Evolutionary conservation across 1,139 yeast genomes (phyloP), one percentile per base, ranked within the genome.

Genomic region (Kodamaea sp.): DNA sequence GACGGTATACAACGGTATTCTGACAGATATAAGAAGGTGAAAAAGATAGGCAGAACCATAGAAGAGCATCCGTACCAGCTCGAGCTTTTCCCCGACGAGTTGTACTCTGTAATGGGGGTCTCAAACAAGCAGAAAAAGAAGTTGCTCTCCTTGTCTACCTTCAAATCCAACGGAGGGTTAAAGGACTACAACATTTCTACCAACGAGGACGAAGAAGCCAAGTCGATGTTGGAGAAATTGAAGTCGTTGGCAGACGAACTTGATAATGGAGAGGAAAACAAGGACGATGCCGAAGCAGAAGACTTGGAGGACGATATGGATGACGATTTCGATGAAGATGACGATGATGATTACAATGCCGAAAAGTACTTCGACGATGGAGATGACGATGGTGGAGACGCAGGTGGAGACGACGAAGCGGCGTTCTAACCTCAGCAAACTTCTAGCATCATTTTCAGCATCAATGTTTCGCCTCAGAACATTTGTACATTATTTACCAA

Each of bases 21-120:
- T 3, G 95, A 86, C 55, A 72, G 70, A 51, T 86, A 83, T 55
- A 70, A 83, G 46, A 83, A 83, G 53, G 81, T 78, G 43, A 76
- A 86, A 38, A 82, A 77, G 50, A 74, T 82, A n/a, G 92, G 92
- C 1, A 73, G 83, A 37, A 80, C 94, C 3, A 76, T 85, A 12
- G 84, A 83, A 45, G 95, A 86, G 39, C 94, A 87, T 61, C 96
- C 96, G 1, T 88, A 83, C 55, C 74, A 75, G 42, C 49, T 76
- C 18, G 79, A 76, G 37, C 72, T 84, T 43, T 87, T 90, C 58
- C 97, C 97, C 1, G 71, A 68, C 16, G 97, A 92, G 56, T 66
- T 92, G 38, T 82, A 85, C 47, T 63, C 73, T 16, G 87, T 83
- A 21, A 80, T 84, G 84, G 92, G 90, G 3, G 73, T 81, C 8